Evolutionary conservation across 2,329 filamentous ascomycete genomes (phyloP), one percentile per base, ranked within the genome.

Genomic region (Stagonosporopsis rhizophila): DNA sequence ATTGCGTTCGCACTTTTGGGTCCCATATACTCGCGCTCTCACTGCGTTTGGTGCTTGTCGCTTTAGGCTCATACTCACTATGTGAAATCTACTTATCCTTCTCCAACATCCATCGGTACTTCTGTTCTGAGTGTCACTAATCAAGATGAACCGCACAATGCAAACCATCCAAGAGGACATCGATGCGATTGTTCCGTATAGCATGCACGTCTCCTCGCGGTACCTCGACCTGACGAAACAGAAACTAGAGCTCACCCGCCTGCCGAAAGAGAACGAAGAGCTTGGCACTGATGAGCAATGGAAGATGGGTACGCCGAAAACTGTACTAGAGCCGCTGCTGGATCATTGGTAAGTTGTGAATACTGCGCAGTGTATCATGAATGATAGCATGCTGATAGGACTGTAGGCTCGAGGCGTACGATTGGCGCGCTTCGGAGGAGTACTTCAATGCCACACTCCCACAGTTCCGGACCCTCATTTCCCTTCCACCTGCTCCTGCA

Each of bases 161-260:
- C 39, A 46, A 37, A 47, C 50, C 6, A 41, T 52, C 11, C 54
- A 58, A 14, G 54, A 61, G 9, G 61, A 64, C 15, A 44, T 49
- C 19, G 65, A 66, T 19, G 65, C 60, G 2, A 57, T 74, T 19
- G 63, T 66, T 35, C 66, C 70, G 22, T 74, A 74, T 44, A 66
- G 55, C 44, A 74, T 75, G 73, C 73, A 75, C 50, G 72, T 90
- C 15, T 89, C 87, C 2, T 84, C 82, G 51, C 85, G 83, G 65
- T 90, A 90, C 71, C 80, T 90, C 1, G 83, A 89, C 41, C 79
- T 90, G 57, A 90, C 88, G 6, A 82, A 79, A 67, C 83, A 85
- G 70, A 91, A 90, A 72, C 79, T 90, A 9, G 75, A 78, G 7
- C 70, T 82, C 8, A 58, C 54, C 7, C 44, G 54, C 2, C 11